These are phyloP conservation scores for Datisca glomerata DNA, from an alignment of 306 rosid species.

Conservation along the genomic window DNA sequence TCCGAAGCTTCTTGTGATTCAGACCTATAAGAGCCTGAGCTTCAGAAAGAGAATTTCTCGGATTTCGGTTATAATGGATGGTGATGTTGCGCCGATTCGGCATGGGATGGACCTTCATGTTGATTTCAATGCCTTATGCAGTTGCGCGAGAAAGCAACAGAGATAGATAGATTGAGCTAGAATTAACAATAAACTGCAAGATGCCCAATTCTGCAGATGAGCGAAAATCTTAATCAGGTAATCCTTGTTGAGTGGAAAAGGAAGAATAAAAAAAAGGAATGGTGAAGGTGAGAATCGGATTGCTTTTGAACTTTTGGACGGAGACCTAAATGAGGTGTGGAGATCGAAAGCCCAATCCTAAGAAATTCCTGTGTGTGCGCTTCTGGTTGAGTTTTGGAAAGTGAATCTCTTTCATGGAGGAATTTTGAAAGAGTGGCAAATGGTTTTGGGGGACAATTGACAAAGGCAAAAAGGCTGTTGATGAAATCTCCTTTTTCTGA, in stretches of 20 bases:
- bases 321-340: not conserved
- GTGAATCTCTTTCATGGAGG: not conserved
- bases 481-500: not conserved
- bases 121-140: no score
- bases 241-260: slow-evolving; percentile 6
- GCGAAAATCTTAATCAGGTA: slow-evolving; percentile 18
- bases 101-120: slow-evolving; percentile 80
- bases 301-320: not conserved
- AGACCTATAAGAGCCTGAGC: slow-evolving; percentile 37
- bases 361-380: no score
- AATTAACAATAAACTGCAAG: no score
- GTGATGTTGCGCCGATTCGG: slow-evolving; percentile 70
- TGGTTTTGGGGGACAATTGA: not conserved
- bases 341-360: not conserved
- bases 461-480: not conserved
- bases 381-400: not conserved
- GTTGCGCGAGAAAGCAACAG: slow-evolving; percentile 1
- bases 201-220: slow-evolving; percentile 16
- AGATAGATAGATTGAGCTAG: slow-evolving; percentile 13
- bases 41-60: slow-evolving; percentile 29
- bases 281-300: not conserved
- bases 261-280: slow-evolving; percentile 41
- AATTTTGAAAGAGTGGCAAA: slow-evolving; percentile 5
- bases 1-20: slow-evolving; percentile 65
- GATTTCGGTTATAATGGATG: slow-evolving; percentile 39